These are phyloP conservation scores for Plantago ovata DNA, from an alignment of 257 asterid species.

Conservation along the genomic window DNA sequence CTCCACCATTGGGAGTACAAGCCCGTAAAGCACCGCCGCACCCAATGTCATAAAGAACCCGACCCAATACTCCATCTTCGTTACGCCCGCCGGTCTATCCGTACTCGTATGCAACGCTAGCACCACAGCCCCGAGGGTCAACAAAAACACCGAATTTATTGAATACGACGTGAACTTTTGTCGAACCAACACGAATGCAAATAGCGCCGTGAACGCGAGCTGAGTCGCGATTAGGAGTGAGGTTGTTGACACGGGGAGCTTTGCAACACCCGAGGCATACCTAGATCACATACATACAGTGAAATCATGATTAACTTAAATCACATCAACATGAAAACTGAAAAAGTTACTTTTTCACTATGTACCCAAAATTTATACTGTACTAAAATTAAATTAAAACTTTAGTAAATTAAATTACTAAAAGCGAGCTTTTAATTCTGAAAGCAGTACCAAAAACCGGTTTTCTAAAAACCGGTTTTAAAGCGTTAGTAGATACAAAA, in stretches of 20 bases:
- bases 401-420: no score
- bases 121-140: conserved; percentile 35
- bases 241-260: conserved; percentile 44
- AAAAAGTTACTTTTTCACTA: no score
- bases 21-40: conserved; percentile 39
- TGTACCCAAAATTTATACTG: no score
- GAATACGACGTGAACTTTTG: conserved; percentile 41
- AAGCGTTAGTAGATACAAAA: no score
- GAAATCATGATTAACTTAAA: no score
- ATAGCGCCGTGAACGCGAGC: conserved; percentile 42
- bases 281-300: no score
- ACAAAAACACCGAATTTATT: conserved; percentile 36
- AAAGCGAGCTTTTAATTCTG: no score
- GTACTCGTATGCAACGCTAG: conserved; percentile 32
- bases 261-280: conserved; percentile 27
- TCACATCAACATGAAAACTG: no score
- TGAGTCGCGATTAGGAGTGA: conserved; percentile 38
- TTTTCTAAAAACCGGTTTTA: no score
- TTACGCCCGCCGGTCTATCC: conserved; percentile 40
- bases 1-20: conserved; percentile 38
- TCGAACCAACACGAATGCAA: conserved; percentile 32
- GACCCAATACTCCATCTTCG: conserved; percentile 17
- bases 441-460: no score
- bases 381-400: no score
- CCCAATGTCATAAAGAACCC: conserved; percentile 37